Evolutionary conservation across 257 asterid genomes (phyloP), one percentile per base, ranked within the genome.

Genomic region (Petrea volubilis): DNA sequence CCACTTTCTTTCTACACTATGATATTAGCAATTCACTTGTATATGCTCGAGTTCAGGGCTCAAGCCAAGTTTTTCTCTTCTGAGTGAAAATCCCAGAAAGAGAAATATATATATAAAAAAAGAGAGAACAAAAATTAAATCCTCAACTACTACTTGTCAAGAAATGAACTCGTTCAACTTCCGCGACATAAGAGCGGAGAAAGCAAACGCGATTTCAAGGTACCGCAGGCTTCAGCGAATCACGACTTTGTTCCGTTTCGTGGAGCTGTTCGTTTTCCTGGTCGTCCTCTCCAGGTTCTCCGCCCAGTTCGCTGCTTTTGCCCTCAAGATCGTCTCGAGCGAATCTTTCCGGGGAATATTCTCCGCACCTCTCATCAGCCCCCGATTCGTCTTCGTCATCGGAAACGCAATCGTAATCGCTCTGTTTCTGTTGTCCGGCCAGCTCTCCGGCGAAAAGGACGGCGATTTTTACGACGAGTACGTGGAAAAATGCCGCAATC

Each of bases 341-440:
- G 86, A 86, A 23, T 73, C 66, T 50, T 41, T 89, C 79, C 73
- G 76, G 82, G 86, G 83, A 28, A 28, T 87, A 28, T 21, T 21
- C 11, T 74, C 86, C 6, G 64, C 55, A n/a, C 51, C 72, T 3
- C 70, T 84, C 4, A 49, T 86, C 21, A 77, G 91, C 78, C 86
- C 96, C 14, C 46, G 74, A 24, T 86, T 83, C 60, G 96, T 92
- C 5, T 92, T 92, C 75, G 31, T 92, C 18, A 1, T 90, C 17
- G 98, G 95, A 8, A 91, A 93, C 88, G 80, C 60, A 18, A 93
- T 93, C 12, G 87, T 93, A 13, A 14, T 85, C 76, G 73, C 58
- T 52, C 82, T 93, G 66, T 80, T 86, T 75, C 31, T 88, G 20
- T 81, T 78, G 60, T 88, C 97, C 3, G 84, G 92, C 12, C 70